Conservation (phyloP, 2,329 filamentous ascomycete genomes). For the Colletotrichum chlorophyti region DNA sequence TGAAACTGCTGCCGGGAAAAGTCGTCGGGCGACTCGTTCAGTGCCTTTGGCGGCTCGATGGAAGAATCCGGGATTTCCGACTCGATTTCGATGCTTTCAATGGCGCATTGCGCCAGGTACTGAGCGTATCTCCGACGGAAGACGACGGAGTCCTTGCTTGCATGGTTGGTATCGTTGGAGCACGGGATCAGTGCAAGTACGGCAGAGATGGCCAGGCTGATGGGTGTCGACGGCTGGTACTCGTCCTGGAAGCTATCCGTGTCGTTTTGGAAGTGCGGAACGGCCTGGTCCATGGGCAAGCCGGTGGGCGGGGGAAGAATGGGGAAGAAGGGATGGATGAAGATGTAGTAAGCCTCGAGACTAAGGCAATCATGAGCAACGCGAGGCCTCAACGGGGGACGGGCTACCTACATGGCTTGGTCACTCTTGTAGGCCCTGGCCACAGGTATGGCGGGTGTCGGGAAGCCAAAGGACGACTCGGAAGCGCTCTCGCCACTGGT, state of each 20-base stretch:
- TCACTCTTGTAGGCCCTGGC: constrained; percentile 50
- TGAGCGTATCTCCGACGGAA: constrained; percentile 56
- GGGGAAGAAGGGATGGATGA: constrained; percentile 57
- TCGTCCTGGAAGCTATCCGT: constrained; percentile 40
- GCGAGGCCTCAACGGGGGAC: not conserved
- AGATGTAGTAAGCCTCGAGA: constrained; percentile 58
- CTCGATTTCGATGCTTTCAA: constrained; percentile 56
- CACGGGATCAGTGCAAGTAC: constrained; percentile 55
- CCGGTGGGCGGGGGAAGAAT: constrained; percentile 52
- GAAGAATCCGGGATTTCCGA: constrained; percentile 53
- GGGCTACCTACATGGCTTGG: constrained; percentile 45
- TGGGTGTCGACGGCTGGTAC: constrained; percentile 49
- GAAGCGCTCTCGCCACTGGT: constrained; percentile 29
- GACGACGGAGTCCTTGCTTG: constrained; percentile 45
- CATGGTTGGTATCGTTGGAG: constrained; percentile 44
- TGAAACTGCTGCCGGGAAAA: constrained; percentile 49
- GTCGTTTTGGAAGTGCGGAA: constrained; percentile 43
- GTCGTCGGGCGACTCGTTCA: constrained; percentile 43
- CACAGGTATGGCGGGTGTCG: constrained; percentile 36
- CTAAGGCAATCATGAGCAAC: constrained; percentile 15
- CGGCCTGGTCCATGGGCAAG: constrained; percentile 40
- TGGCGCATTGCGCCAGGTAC: constrained; percentile 52
- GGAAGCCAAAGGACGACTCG: constrained; percentile 23
- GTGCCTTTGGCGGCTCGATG: constrained; percentile 50
- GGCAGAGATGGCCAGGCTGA: constrained; percentile 54